phyloP scores from a whole-genome alignment of 2,329 filamentous ascomycete genomes.

The Paraphaeosphaeria sporulosa region DNA sequence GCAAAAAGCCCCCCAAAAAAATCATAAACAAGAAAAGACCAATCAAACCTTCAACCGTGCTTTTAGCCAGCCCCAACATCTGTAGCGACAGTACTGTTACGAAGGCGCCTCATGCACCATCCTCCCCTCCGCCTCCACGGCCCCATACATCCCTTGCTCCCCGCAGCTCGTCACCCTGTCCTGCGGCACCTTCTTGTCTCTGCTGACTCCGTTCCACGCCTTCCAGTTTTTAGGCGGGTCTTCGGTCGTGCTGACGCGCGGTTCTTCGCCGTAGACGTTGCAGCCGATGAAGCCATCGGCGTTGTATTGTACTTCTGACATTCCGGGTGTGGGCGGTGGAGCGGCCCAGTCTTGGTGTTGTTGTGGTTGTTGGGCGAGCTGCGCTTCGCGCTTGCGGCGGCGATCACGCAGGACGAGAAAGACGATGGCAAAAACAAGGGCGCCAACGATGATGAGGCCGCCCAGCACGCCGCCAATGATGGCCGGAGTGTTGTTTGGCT shows the following conservation, averaged over 20 bases:
- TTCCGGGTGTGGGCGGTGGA: slow-evolving; percentile 18
- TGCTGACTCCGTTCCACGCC: slow-evolving; percentile 4
- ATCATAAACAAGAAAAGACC: slow-evolving; percentile 4
- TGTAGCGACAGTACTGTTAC: neutral
- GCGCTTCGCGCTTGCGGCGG: slow-evolving; percentile 21
- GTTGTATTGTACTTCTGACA: slow-evolving; percentile 21
- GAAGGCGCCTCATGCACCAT: slow-evolving; percentile 17
- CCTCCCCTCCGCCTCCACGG: slow-evolving; percentile 14
- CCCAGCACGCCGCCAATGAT: slow-evolving; percentile 46
- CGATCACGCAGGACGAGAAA: slow-evolving; percentile 31
- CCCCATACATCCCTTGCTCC: slow-evolving; percentile 9
- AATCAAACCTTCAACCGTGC: neutral
- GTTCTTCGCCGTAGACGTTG: slow-evolving; percentile 8
- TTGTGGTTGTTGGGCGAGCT: slow-evolving; percentile 4
- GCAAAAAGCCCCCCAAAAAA: neutral
- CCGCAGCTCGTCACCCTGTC: slow-evolving; percentile 9
- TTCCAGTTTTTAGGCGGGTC: slow-evolving; percentile 5
- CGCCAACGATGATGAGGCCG: slow-evolving; percentile 34
- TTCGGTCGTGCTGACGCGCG: neutral
- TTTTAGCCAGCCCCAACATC: neutral
- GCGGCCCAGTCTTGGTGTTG: slow-evolving; percentile 7
- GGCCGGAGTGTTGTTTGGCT: slow-evolving; percentile 31
- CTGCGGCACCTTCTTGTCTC: slow-evolving; percentile 7
- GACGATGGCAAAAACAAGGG: slow-evolving; percentile 31
- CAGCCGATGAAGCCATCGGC: slow-evolving; percentile 14